A percentile compares a stretch with the other conserved stretches of the same genome.
These are phyloP conservation scores for Panaeolus cyanescens DNA, from an alignment of 768 basidiomycete species.

Conservation along the genomic window DNA sequence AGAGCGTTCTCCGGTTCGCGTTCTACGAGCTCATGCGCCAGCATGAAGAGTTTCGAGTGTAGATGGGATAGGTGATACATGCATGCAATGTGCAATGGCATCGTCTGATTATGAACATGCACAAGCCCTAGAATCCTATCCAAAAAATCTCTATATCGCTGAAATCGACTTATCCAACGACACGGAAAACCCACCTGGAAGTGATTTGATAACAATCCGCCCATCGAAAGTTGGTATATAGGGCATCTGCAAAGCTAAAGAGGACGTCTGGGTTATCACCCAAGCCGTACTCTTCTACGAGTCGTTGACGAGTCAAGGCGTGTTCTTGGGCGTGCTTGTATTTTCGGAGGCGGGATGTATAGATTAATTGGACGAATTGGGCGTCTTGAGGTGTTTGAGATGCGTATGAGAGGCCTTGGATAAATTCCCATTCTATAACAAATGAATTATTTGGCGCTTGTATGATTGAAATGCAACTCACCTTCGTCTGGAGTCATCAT, in stretches of 20 bases:
- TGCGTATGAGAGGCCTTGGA: slow-evolving; percentile 79
- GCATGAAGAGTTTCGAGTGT: slow-evolving; percentile 91
- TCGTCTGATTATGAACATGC: slow-evolving; percentile 84
- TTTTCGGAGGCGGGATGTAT: slow-evolving; percentile 89
- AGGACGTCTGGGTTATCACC: slow-evolving; percentile 93
- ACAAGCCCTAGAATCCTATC: slow-evolving; percentile 81
- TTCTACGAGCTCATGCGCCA: slow-evolving; percentile 96
- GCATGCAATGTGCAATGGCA: slow-evolving; percentile 95
- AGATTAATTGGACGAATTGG: slow-evolving; percentile 90
- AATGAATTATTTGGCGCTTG: not conserved
- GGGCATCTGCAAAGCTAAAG: slow-evolving; percentile 86
- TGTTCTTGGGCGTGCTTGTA: slow-evolving; percentile 86
- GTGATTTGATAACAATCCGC: slow-evolving; percentile 94
- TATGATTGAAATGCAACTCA: slow-evolving; percentile 27
- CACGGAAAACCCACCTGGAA: slow-evolving; percentile 50
- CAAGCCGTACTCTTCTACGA: slow-evolving; percentile 82
- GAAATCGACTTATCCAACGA: not conserved
- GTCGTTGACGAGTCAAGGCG: slow-evolving; percentile 70
- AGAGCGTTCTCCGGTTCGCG: slow-evolving; percentile 90
- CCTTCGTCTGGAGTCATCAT: slow-evolving; percentile 98
- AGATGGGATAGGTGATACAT: slow-evolving; percentile 95
- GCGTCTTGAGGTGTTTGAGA: slow-evolving; percentile 88
- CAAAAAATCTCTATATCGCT: not conserved
- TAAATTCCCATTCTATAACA: slow-evolving; percentile 89
- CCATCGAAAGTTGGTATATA: slow-evolving; percentile 89